A percentile compares a stretch with the other conserved stretches of the same genome.
Conservation (phyloP, 805 yeast species). For the Yamadazyma phyllophila region DNA sequence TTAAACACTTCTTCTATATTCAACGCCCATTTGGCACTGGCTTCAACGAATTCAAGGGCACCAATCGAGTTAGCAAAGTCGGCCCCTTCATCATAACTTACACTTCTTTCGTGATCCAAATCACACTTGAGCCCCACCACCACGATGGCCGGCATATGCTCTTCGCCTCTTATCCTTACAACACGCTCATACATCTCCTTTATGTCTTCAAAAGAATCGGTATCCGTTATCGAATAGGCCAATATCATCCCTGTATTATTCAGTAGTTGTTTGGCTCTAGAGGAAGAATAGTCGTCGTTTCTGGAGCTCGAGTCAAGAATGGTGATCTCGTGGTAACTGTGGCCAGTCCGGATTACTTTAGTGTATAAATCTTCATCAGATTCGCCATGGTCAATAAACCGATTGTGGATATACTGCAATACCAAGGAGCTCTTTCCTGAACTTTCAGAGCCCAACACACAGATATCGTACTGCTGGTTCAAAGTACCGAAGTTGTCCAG, state of each 20-base stretch:
- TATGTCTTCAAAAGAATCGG: constrained; percentile 26
- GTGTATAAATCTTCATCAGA: constrained; percentile 26
- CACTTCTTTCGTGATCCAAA: constrained; percentile 23
- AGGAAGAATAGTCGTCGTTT: constrained; percentile 25
- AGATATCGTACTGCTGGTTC: constrained; percentile 21
- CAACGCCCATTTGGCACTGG: constrained; percentile 20
- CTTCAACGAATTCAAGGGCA: constrained; percentile 29
- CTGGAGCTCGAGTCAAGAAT: constrained; percentile 30
- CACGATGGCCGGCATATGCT: constrained; percentile 26
- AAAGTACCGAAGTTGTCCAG: constrained; percentile 10
- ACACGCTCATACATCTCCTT: constrained; percentile 29
- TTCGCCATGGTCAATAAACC: constrained; percentile 15
- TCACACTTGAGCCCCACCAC: constrained; percentile 33
- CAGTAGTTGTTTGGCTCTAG: constrained; percentile 24
- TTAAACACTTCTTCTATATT: constrained; percentile 27
- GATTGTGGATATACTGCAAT: constrained; percentile 21
- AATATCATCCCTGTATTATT: constrained; percentile 32
- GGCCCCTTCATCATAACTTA: constrained; percentile 27
- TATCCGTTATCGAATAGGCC: constrained; percentile 27
- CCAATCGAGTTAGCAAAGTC: constrained; percentile 25
- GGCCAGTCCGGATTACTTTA: constrained; percentile 15
- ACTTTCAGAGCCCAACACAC: constrained; percentile 24
- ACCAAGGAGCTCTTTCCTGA: constrained; percentile 29
- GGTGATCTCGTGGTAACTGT: constrained; percentile 24
- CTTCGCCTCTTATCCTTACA: constrained; percentile 18